A percentile compares a stretch with the other conserved stretches of the same genome.
Evolutionary conservation across 495 filamentous ascomycete species (phyloP).

Genomic region (Penicillium daleae): DNA sequence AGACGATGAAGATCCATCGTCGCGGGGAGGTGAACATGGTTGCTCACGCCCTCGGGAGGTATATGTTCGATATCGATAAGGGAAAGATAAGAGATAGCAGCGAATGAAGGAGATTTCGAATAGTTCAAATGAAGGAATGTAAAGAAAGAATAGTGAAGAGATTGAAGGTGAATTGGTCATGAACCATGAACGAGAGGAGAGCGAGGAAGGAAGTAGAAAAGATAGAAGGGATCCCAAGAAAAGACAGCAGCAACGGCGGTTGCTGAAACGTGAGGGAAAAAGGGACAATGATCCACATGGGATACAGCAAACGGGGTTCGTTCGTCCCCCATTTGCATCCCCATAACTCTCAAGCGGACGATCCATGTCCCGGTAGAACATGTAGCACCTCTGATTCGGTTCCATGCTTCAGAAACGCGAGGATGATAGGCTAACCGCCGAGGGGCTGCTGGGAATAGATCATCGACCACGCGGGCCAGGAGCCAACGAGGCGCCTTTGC

Average conservation of each 20-base stretch:
- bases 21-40: slow-evolving; percentile 35
- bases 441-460: slow-evolving; percentile 25
- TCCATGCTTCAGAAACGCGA: slow-evolving; percentile 5
- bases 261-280: slow-evolving; percentile 22
- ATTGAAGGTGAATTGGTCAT: background rate
- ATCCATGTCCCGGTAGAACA: slow-evolving; percentile 24
- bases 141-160: slow-evolving; percentile 3
- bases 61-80: background rate
- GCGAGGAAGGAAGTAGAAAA: background rate
- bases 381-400: slow-evolving; percentile 21
- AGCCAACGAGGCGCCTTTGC: slow-evolving; percentile 25
- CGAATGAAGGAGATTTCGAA: slow-evolving; percentile 8
- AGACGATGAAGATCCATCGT: slow-evolving; percentile 34
- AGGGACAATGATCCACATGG: slow-evolving; percentile 18
- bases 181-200: background rate
- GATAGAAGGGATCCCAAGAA: background rate
- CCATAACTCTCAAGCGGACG: slow-evolving; percentile 14
- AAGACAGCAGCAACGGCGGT: slow-evolving; percentile 3
- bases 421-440: slow-evolving; percentile 26
- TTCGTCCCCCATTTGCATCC: background rate
- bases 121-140: slow-evolving; percentile 13
- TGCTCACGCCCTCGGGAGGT: background rate
- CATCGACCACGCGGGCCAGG: slow-evolving; percentile 33
- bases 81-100: slow-evolving; percentile 8
- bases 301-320: slow-evolving; percentile 12